Base-by-base conservation (phyloP, 371 early-diverging fungal genomes). In the Rhizopus delemar region DNA sequence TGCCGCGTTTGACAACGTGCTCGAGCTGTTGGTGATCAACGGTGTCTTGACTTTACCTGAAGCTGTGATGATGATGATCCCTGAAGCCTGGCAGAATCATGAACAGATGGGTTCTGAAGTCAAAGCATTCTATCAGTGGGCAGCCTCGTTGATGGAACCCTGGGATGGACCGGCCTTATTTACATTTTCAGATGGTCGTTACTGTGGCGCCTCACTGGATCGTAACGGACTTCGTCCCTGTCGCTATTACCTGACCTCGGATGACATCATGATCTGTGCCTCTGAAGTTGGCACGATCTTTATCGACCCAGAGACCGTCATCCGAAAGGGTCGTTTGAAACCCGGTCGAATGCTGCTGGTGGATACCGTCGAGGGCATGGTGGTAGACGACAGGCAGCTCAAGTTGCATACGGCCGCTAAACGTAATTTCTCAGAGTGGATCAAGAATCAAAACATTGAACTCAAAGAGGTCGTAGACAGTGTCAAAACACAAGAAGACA, bases 121-220 rank as follows among this genome's bases (percentile, higher is more conserved):
- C 78, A 85, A 87, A 53, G 90, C 93, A 4, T 97, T 96, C 75
- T 97, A 98, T 75, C 87, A 93, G 73, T 97, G 96, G 96, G 95
- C 95, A 51, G 91, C 94, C 32, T 90, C 90, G 68, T 72, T 97
- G 43, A 98, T 97, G 97, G 98, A 98, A 71, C 93, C 96, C 22
- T 98, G 96, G 92, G 98, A 98, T 74, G 98, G 98, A 32, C 98
- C 98, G 56, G 98, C 98, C 15, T 80, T 97, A 48, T 91, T 98
- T 71, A 94, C 95, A 12, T 97, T 97, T 74, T 88, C 92, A 31
- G 97, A 98, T 71, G 97, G 98, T 49, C 90, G 97, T 55, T 95
- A 90, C 77, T 93, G 94, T 69, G 98, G 97, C 70, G 97, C 97
- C 13, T 88, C 86, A 12, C 77, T 98, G 41, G 98, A 98, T 81